phyloP scores from a whole-genome alignment of 2,329 filamentous ascomycete species.

The Alternaria brassicicola region DNA sequence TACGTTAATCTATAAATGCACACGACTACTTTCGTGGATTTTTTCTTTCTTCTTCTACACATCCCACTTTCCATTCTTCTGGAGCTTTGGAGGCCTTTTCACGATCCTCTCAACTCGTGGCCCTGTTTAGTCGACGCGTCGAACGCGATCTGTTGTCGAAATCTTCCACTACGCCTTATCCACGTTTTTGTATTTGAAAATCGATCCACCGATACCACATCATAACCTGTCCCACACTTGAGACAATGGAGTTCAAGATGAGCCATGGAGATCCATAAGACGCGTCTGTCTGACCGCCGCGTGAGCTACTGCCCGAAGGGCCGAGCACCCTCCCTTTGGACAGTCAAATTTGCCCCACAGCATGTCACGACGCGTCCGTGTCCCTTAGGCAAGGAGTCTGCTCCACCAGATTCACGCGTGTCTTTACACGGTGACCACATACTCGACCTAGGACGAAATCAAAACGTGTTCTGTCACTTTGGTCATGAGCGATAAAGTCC shows the following conservation, averaged over 20 bases:
- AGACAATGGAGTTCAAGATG: conserved; percentile 1
- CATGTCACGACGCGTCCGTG: background rate
- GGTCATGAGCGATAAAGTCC: background rate
- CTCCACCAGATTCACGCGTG: background rate
- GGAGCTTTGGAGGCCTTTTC: background rate
- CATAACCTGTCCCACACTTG: background rate
- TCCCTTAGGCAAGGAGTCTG: background rate
- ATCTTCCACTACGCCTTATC: background rate
- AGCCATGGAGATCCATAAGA: background rate
- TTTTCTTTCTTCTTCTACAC: background rate
- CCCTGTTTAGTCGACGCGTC: background rate
- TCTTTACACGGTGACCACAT: background rate
- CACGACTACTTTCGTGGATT: background rate
- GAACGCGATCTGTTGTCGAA: background rate
- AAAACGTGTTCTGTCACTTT: background rate
- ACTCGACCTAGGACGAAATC: background rate
- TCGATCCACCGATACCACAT: background rate
- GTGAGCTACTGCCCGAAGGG: background rate
- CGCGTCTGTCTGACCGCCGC: background rate
- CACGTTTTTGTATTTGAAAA: background rate
- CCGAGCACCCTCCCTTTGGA: background rate
- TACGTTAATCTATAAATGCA: background rate
- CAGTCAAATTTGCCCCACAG: background rate
- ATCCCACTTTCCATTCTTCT: background rate
- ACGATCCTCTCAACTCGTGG: background rate